phyloP scores from a whole-genome alignment of 1,139 yeast species.

The Candida sp. region DNA sequence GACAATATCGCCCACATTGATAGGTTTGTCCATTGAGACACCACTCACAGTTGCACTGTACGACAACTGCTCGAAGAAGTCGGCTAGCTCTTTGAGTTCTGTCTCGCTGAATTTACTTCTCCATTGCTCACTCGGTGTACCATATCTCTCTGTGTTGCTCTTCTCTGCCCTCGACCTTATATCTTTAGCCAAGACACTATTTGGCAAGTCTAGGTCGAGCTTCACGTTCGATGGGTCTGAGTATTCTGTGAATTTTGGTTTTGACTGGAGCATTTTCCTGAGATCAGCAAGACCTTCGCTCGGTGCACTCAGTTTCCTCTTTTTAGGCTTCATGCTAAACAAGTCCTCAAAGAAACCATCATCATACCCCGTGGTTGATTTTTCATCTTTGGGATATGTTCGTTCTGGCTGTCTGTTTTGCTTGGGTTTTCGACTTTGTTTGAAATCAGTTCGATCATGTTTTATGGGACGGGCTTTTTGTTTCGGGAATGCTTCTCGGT shows the following conservation, averaged over 20 bases:
- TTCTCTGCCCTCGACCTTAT: slow-evolving; percentile 1
- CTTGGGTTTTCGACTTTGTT: too few relatives aligned
- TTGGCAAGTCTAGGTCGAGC: slow-evolving; percentile 6
- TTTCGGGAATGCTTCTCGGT: too few relatives aligned
- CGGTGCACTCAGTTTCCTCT: too few relatives aligned
- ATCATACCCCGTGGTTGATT: too few relatives aligned
- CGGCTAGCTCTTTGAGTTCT: slow-evolving; percentile 7
- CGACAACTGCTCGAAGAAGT: slow-evolving; percentile 19
- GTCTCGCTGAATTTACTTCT: not conserved
- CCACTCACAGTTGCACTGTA: slow-evolving; percentile 30
- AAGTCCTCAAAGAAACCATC: too few relatives aligned
- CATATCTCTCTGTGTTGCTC: slow-evolving; percentile 18
- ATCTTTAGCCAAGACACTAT: slow-evolving; percentile 4
- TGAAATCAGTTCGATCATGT: too few relatives aligned
- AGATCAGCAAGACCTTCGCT: not conserved
- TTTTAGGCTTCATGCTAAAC: too few relatives aligned
- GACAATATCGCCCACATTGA: slow-evolving; percentile 45
- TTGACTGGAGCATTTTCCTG: not conserved
- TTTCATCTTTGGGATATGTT: too few relatives aligned
- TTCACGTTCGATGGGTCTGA: not conserved
- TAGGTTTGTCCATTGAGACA: slow-evolving; percentile 22
- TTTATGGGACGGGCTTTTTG: too few relatives aligned
- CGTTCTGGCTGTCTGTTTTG: too few relatives aligned
- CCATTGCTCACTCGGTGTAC: slow-evolving; percentile 28
- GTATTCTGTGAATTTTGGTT: not conserved